A percentile compares a stretch with the other conserved stretches of the same genome.
Conservation (phyloP, 208 protist genomes). For the Crithidia bombi region DNA sequence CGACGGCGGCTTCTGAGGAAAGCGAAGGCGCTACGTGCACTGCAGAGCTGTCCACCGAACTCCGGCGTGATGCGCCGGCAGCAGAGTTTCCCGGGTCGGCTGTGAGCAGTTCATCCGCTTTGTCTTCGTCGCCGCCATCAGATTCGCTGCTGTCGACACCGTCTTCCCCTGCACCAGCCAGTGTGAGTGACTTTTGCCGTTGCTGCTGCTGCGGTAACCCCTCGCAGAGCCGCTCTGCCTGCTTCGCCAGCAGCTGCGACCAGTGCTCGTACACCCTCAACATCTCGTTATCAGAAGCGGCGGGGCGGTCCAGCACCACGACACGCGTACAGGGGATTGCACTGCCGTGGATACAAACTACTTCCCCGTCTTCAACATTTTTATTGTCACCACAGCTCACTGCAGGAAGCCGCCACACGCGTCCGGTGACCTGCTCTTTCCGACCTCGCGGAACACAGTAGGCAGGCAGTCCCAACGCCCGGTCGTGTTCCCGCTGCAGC, state of each 20-base stretch:
- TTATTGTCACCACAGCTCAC: neutral
- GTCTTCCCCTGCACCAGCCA: neutral
- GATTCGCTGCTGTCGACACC: slow-evolving; percentile 10
- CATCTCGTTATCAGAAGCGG: slow-evolving; percentile 13
- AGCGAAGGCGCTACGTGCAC: no score
- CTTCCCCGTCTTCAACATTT: neutral
- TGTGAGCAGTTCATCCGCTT: no score
- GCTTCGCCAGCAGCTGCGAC: slow-evolving; percentile 15
- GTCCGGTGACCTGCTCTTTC: slow-evolving; percentile 25
- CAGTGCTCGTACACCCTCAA: slow-evolving; percentile 23
- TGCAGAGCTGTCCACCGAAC: no score
- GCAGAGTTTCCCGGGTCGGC: no score
- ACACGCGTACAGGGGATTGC: slow-evolving; percentile 9
- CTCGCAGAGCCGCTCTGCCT: slow-evolving; percentile 21
- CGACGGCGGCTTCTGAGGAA: no score
- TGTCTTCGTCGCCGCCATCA: neutral
- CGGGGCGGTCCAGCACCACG: slow-evolving; percentile 15
- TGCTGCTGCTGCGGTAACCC: slow-evolving; percentile 6
- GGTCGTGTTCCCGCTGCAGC: slow-evolving; percentile 24
- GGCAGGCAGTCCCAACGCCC: slow-evolving; percentile 20
- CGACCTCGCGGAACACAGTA: slow-evolving; percentile 28
- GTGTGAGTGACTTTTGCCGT: neutral
- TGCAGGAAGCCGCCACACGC: slow-evolving; percentile 16
- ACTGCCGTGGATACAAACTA: neutral
- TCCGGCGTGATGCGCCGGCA: no score